Conservation (phyloP, 164 flowering plant species). For the Macadamia integrifolia region DNA sequence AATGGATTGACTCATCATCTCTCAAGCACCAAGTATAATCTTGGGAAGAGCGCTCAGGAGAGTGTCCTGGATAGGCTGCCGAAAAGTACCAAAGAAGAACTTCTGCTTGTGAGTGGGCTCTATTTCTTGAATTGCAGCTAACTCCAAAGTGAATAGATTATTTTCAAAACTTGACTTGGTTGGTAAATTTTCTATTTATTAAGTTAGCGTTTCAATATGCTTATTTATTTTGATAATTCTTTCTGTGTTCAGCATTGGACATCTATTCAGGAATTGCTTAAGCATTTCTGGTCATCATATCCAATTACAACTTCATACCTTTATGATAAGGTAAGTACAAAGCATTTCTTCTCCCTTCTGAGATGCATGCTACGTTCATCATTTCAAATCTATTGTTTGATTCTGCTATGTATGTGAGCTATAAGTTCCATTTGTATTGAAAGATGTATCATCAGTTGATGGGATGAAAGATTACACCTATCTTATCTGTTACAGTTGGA, state of each 20-base stretch:
- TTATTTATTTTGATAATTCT: neutral
- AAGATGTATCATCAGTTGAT: too few relatives aligned
- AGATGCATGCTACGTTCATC: too few relatives aligned
- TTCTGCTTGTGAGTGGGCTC: conserved; percentile 62
- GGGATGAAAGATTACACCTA: too few relatives aligned
- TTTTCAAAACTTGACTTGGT: neutral
- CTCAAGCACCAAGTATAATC: conserved; percentile 59
- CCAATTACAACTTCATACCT: conserved; percentile 78
- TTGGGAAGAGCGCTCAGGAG: conserved; percentile 73
- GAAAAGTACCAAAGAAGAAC: conserved; percentile 55
- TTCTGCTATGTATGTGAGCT: too few relatives aligned
- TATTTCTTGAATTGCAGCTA: neutral
- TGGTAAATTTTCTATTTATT: neutral
- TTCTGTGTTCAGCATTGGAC: conserved; percentile 73
- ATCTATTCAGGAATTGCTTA: conserved; percentile 76
- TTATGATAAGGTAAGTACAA: conserved; percentile 48
- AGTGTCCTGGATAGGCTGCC: conserved; percentile 79
- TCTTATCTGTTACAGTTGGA: too few relatives aligned
- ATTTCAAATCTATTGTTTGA: too few relatives aligned
- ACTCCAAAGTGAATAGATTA: neutral
- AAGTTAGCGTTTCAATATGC: neutral
- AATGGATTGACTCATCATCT: conserved; percentile 74
- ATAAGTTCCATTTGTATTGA: too few relatives aligned
- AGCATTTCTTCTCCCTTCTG: too few relatives aligned
- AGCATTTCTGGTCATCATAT: conserved; percentile 97